These are phyloP conservation scores for Cutaneotrichosporon spelunceum DNA, from an alignment of 1,284 basidiomycete species.

Conservation along the genomic window DNA sequence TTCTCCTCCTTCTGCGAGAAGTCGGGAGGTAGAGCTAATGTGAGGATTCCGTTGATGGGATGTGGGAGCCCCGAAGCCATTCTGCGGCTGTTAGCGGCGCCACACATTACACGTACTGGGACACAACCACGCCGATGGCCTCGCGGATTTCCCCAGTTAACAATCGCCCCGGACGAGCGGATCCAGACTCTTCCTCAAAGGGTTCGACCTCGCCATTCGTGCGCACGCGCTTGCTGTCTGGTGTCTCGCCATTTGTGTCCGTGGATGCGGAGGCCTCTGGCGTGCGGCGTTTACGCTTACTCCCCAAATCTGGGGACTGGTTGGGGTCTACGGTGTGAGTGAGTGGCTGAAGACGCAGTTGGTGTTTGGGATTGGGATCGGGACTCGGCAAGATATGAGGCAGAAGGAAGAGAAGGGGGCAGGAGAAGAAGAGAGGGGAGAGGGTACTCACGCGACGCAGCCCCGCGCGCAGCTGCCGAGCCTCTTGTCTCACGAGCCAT, in stretches of 20 bases:
- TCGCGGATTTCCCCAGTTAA: slow-evolving; percentile 33
- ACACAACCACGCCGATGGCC: slow-evolving; percentile 36
- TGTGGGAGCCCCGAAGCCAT: slow-evolving; percentile 41
- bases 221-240: slow-evolving; percentile 19
- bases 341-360: background rate
- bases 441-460: slow-evolving; percentile 7
- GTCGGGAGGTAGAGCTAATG: slow-evolving; percentile 40
- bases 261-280: background rate
- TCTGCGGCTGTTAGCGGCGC: slow-evolving; percentile 22
- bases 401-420: background rate
- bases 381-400: background rate
- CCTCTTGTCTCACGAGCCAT: slow-evolving; percentile 19
- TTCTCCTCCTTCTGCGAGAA: slow-evolving; percentile 42
- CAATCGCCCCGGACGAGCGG: slow-evolving; percentile 14
- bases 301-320: background rate
- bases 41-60: slow-evolving; percentile 38
- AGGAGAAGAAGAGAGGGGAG: background rate
- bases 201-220: slow-evolving; percentile 14
- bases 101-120: slow-evolving; percentile 30
- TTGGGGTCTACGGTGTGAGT: background rate
- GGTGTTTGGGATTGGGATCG: background rate
- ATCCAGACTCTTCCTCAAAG: slow-evolving; percentile 9
- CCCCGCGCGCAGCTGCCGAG: slow-evolving; percentile 16
- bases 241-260: slow-evolving; percentile 10
- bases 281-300: background rate